Evolutionary conservation across 202 grass and related monocot species (phyloP), one percentile per base, ranked within the genome.

Genomic region (Setaria italica): DNA sequence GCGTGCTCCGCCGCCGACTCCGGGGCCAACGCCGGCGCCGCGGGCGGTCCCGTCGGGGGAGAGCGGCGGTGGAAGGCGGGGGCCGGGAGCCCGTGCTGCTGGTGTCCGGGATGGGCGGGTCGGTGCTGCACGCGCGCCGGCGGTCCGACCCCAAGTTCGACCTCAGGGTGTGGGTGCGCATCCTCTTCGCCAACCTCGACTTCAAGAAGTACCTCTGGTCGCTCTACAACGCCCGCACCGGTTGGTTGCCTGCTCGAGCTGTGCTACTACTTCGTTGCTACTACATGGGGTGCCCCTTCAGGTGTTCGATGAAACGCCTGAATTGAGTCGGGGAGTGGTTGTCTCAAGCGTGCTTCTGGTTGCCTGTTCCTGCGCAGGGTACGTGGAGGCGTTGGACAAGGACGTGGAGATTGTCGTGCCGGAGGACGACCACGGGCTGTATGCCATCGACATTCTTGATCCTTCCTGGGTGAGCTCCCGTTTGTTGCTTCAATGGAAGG

Each of bases 141-240:
- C 77, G 89, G 86, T 95, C 90, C 69, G 42, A 90, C 70, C 37
- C 80, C 76, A 87, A 83, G 80, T 80, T 85, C 73, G 75, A 87
- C 69, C 67, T 94, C 72, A 81, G 90, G 20, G 95, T 89, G 21
- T 98, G 93, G 95, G 93, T 98, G 65, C 89, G 95, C 86, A 82
- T 95, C 87, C 82, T 98, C 78, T 83, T 91, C 50, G 95, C 95
- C 78, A 89, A 95, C 89, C 29, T n/a, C 57, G 82, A 98, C 82
- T 98, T 98, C 91, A 94, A 89, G 82, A 98, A 98, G 86, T 98
- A 95, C 83, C 81, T 94, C 75, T 98, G 95, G 95, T 88, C 90
- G 81, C 82, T 82, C 64, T 98, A 98, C 84, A 94, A 98, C 77
- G 32, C 86, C 9, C 37, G 87, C 6, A 89, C 95, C 12, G 95